Base-by-base conservation (phyloP, 805 yeast genomes). In the Teunomyces atbi region DNA sequence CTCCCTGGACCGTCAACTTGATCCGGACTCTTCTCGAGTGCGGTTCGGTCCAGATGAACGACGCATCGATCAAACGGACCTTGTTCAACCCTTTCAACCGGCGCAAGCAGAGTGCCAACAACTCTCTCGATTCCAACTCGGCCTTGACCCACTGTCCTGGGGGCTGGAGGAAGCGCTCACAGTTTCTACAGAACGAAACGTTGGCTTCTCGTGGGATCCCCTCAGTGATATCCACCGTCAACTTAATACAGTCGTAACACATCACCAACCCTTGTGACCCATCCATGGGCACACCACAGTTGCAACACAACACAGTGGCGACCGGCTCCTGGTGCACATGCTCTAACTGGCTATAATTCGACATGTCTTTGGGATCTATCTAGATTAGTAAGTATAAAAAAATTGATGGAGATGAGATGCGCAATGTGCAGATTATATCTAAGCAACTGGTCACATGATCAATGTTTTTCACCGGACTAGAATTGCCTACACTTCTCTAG, bases 41-140 rank as follows among this genome's bases (percentile, higher is more conserved):
- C 3, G 99, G 99, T 71, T 94, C 99, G 1, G 99, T 94, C 99
- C 99, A 94, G 51, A 95, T 82, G 59, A 91, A 94, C 4, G 91
- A 80, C 2, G 99, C 99, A 70, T 94, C 98, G 35, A 89, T 82
- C 49, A 94, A 73, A 57, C 97, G 76, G 39, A 90, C 94, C 60
- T 87, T 86, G 54, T 81, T 83, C 55, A 94, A 75, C 46, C 98
- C 98, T 58, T 86, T 89, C 60, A 94, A 75, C 63, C 92, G 81
- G 68, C 92, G 83, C 53, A 94, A 73, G 73, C 97, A 88, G 36
- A 94, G 72, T 1, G 99, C 98, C 51, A 94, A 73, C 44, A 94
- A 74, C 66, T 94, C 98, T 66, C 99, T 78, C 19, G 96, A 86
- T 70, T 94, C 99, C 44, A 92, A 76, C 48, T 86, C 90, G 1